Percentiles rank a stretch among this genome's conserved stretches.
Evolutionary conservation across 441 rosid genomes (phyloP).

Genomic region (Omphalea diandra): DNA sequence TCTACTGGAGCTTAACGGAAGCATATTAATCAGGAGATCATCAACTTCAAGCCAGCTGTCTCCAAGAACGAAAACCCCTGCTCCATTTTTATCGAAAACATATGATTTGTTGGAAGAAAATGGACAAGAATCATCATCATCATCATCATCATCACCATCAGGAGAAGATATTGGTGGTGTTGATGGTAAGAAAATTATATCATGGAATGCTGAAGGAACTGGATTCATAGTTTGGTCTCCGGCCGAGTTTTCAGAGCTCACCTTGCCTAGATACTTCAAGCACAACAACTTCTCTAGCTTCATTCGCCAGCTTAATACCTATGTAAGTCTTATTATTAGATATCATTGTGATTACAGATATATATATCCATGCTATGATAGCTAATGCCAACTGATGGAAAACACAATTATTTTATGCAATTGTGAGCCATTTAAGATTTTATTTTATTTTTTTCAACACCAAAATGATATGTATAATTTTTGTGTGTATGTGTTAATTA

Average conservation of each 20-base stretch:
- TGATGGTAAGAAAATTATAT: conserved; percentile 29
- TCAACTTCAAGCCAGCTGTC: conserved; percentile 18
- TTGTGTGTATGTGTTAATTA: neutral
- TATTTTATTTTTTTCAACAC: neutral
- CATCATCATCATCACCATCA: neutral
- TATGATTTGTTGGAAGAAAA: conserved; percentile 52
- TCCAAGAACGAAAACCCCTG: conserved; percentile 36
- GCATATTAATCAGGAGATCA: neutral
- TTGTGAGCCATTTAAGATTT: too few relatives aligned
- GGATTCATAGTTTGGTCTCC: conserved; percentile 64
- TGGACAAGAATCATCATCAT: conserved; percentile 9
- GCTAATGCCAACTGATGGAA: too few relatives aligned
- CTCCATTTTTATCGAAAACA: conserved; percentile 56
- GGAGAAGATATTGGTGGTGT: neutral
- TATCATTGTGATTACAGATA: neutral
- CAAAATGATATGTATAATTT: neutral
- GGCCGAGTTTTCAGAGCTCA: conserved; percentile 50
- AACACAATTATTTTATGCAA: too few relatives aligned
- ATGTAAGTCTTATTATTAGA: conserved; percentile 40
- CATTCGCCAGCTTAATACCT: conserved; percentile 81
- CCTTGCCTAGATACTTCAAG: conserved; percentile 66
- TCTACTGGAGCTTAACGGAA: neutral
- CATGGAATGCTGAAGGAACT: conserved; percentile 56
- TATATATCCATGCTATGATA: too few relatives aligned
- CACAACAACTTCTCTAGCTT: conserved; percentile 85